Conservation (phyloP, 257 asterid genomes). For the Jasminum sambac region DNA sequence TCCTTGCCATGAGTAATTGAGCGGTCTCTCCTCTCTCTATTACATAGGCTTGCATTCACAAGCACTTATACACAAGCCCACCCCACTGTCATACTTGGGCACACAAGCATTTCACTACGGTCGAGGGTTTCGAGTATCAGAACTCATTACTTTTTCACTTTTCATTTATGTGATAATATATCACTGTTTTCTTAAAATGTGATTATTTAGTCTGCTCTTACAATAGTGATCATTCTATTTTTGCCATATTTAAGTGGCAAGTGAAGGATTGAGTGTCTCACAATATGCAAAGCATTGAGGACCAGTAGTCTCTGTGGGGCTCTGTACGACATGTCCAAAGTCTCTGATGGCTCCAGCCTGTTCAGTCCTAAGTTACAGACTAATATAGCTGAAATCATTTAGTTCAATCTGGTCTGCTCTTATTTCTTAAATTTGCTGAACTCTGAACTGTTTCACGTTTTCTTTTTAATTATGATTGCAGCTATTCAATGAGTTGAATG, state of each 20-base stretch:
- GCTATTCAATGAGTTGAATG: slow-evolving; percentile 86
- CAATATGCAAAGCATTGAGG: background rate
- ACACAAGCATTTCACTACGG: background rate
- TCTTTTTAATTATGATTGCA: slow-evolving; percentile 30
- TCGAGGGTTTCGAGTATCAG: background rate
- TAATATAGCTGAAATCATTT: background rate
- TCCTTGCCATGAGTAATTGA: background rate
- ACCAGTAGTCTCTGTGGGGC: background rate
- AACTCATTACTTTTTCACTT: background rate
- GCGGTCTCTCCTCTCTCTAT: background rate
- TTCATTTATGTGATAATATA: background rate
- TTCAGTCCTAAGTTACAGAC: background rate
- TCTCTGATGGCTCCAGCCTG: background rate
- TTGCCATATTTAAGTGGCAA: background rate
- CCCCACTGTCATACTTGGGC: background rate
- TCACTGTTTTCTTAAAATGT: background rate
- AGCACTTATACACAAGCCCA: background rate
- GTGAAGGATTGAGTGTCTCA: background rate
- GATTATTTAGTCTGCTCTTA: background rate
- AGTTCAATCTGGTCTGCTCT: background rate
- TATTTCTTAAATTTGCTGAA: background rate
- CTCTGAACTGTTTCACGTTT: background rate
- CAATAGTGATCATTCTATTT: background rate
- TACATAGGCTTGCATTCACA: background rate
- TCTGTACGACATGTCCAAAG: background rate